Conservation (phyloP, 1,284 basidiomycete species). For the Ustilago esculenta region DNA sequence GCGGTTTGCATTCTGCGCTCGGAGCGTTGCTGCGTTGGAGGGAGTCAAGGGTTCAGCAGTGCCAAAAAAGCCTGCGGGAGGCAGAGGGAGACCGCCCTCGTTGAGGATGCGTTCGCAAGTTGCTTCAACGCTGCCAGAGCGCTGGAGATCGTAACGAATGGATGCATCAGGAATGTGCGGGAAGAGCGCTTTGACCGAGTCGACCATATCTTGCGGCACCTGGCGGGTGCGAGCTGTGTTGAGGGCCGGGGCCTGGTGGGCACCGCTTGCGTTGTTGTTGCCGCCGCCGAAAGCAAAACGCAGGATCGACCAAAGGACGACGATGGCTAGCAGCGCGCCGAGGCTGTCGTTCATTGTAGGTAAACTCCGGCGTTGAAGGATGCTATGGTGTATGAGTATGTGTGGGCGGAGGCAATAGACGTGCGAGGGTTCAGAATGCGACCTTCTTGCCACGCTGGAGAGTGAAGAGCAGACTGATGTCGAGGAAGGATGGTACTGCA, state of each 20-base stretch:
- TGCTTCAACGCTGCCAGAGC: constrained; percentile 54
- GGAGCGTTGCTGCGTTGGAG: constrained; percentile 12
- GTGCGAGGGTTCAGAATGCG: no score
- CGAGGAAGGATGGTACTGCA: no score
- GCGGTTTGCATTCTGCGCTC: constrained; percentile 25
- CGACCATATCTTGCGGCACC: constrained; percentile 53
- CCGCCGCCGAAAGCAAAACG: constrained; percentile 55
- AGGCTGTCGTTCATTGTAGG: constrained; percentile 63
- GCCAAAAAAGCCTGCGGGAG: constrained; percentile 49
- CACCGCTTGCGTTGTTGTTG: constrained; percentile 8
- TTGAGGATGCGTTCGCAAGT: constrained; percentile 60
- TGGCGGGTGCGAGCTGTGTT: constrained; percentile 38
- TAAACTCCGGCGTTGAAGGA: no score
- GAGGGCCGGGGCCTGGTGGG: constrained; percentile 19
- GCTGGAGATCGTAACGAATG: constrained; percentile 59
- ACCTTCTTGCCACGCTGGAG: no score
- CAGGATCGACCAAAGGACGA: constrained; percentile 58
- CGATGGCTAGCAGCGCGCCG: constrained; percentile 58
- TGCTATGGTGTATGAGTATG: no score
- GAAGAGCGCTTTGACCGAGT: constrained; percentile 58
- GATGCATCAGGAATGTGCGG: constrained; percentile 59
- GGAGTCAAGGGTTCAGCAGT: constrained; percentile 25
- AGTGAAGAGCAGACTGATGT: no score
- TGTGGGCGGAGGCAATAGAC: no score
- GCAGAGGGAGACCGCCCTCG: constrained; percentile 55